Evolutionary conservation across 2,329 filamentous ascomycete genomes (phyloP), one percentile per base, ranked within the genome.

Genomic region (Colletotrichum acutatum): DNA sequence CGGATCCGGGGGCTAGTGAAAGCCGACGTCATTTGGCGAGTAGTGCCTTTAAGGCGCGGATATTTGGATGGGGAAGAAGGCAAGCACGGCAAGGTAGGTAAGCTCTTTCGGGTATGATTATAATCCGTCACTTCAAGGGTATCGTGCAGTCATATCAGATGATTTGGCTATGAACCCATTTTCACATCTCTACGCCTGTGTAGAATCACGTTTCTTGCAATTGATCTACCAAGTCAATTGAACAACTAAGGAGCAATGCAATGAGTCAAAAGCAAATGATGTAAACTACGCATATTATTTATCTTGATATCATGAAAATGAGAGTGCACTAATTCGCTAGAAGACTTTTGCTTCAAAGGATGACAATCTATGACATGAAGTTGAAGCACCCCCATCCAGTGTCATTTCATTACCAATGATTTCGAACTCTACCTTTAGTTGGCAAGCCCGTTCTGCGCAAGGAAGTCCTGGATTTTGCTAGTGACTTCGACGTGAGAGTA

Each of bases 381-480:
- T 12, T 5, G 32, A 34, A 11, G 32, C 32, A 34, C 7, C 4
- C 11, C 4, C 16, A 54, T 11, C n/a, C 5, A 28, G 22, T 26
- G 1, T 56, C 1, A 5, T 2, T 16, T 24, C 5, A 28, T 28
- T 14, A 7, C 11, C 26, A 16, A 32, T 12, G 14, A 49, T 9
- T 37, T 16, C 59, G 24, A 62, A n/a, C 16, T 19, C 8, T 4
- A 19, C 8, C 11, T 11, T 42, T 53, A 52, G 22, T 61, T 37
- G 58, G 62, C 71, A 7, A 76, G 26, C 8, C 70, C 74, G 19
- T 77, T 76, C 65, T 76, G 68, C 62, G 78, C 76, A 9, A 85
- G 74, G 61, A 85, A 86, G 63, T 84, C 79, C 1, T 82, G 76
- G 8, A 85, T 86, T 11, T 78, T 74, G 11, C 77, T 71, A 54